Evolutionary conservation across 164 flowering plant genomes (phyloP), one percentile per base, ranked within the genome.

Genomic region (Santalum album): DNA sequence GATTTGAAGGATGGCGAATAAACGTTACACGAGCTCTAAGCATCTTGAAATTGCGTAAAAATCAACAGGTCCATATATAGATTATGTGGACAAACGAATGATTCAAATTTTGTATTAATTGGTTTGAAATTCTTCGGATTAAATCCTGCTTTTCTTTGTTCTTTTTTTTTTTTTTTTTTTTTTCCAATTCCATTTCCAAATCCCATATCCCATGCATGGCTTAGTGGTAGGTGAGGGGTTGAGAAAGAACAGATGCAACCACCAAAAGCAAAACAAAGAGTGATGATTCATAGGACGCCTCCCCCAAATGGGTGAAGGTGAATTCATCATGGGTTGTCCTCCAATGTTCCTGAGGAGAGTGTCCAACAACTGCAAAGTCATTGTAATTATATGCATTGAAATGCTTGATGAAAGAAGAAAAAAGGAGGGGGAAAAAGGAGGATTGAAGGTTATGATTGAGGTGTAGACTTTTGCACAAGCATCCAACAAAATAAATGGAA

Each of bases 261-360:
- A 1, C 20, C 3, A 50, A 59, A 51, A 27, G 24, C 27, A 38
- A 25, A 22, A n/a, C 4, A 6, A 15, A 39, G 53, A 14, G 53
- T 53, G 58, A 58, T 67, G 59, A 57, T 67, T 61, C 55, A 53
- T n/a, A 49, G 66, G 63, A 49, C 62, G 29, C 49, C 63, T 63
- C n/a, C n/a, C n/a, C n/a, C n/a, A n/a, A n/a, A 62, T 56, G 70
- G 67, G 66, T 25, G 39, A 16, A 19, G 55, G n/a, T n/a, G n/a
- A n/a, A n/a, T n/a, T n/a, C n/a, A n/a, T n/a, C n/a, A n/a, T n/a
- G 45, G 67, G 68, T 47, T 63, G 72, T 51, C 67, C 47, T 59
- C 55, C 67, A 68, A 24, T 55, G 18, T 60, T 60, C 29, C 51
- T 54, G 6, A 42, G 18, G 36, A 47, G 35, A 47, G 35, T 49